A percentile compares a stretch with the other conserved stretches of the same genome.
Conservation (phyloP, 148 eudicot genomes). For the Amaranthus palmeri region DNA sequence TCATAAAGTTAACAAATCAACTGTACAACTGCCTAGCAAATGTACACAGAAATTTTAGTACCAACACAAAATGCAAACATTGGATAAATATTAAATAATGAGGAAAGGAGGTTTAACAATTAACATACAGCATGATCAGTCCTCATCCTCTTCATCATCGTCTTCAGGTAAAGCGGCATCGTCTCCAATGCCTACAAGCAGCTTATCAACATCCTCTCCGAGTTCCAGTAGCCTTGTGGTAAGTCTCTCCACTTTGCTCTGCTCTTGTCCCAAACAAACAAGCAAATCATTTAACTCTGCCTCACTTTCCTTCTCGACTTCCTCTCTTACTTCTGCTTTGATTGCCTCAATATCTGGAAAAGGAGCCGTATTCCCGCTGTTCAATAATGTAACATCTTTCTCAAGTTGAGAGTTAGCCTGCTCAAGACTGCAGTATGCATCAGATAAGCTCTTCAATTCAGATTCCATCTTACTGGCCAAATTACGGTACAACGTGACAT, state of each 20-base stretch:
- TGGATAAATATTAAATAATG: background rate
- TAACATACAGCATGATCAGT: constrained; percentile 6
- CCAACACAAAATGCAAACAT: background rate
- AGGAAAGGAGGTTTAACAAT: background rate
- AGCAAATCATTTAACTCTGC: constrained; percentile 78
- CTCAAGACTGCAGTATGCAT: constrained; percentile 92
- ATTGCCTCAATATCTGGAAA: constrained; percentile 60
- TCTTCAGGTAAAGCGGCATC: constrained; percentile 60
- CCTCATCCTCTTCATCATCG: constrained; percentile 43
- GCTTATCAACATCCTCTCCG: constrained; percentile 77
- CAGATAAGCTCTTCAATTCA: constrained; percentile 83
- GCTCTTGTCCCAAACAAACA: constrained; percentile 96
- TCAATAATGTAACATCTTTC: constrained; percentile 51
- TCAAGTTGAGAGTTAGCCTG: constrained; percentile 65
- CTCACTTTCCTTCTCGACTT: constrained; percentile 85
- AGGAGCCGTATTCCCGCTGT: constrained; percentile 43
- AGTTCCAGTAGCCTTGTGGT: constrained; percentile 58
- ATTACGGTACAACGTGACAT: constrained; percentile 47
- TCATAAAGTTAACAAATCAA: background rate
- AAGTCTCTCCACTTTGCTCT: constrained; percentile 84
- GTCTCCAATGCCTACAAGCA: constrained; percentile 89
- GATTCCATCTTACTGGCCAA: constrained; percentile 69
- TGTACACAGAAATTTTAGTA: background rate
- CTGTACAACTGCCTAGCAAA: constrained; percentile 16
- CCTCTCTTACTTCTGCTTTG: constrained; percentile 77